phyloP scores from a whole-genome alignment of 371 early-diverging fungal species.

The Syncephalastrum contaminatum region DNA sequence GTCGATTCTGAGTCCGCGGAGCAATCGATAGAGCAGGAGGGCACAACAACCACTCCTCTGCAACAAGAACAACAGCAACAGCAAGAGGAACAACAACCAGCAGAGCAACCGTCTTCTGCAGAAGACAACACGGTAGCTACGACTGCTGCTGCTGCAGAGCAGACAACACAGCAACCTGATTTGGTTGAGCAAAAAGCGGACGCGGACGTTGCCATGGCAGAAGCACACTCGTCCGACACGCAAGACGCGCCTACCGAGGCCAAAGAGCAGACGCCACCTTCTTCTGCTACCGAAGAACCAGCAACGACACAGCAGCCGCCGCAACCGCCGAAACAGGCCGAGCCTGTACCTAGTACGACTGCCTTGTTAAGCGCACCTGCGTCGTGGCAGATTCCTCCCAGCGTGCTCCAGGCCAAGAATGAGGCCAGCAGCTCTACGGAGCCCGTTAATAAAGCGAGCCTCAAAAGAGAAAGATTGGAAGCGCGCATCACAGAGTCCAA shows the following conservation, averaged over 20 bases:
- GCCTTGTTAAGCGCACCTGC: slow-evolving; percentile 36
- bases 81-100: neutral
- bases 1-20: too few species aligned
- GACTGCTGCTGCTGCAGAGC: neutral
- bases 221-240: too few species aligned
- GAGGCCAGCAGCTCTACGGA: slow-evolving; percentile 7
- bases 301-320: neutral
- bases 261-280: neutral
- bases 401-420: slow-evolving; percentile 33
- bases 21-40: too few species aligned
- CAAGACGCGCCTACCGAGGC: too few species aligned
- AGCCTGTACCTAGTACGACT: neutral
- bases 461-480: slow-evolving; percentile 52
- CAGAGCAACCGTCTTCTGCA: neutral
- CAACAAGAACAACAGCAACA: neutral
- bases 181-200: too few species aligned
- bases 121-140: neutral
- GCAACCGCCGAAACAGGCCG: neutral
- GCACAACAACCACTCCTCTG: neutral
- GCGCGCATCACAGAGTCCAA: slow-evolving; percentile 51
- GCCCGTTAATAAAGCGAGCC: slow-evolving; percentile 25
- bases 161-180: neutral
- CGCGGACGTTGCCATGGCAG: too few species aligned
- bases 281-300: neutral
- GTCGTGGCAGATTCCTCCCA: slow-evolving; percentile 59